These are phyloP conservation scores for Vitis rupestris DNA, from an alignment of 164 flowering plant species.

Conservation along the genomic window DNA sequence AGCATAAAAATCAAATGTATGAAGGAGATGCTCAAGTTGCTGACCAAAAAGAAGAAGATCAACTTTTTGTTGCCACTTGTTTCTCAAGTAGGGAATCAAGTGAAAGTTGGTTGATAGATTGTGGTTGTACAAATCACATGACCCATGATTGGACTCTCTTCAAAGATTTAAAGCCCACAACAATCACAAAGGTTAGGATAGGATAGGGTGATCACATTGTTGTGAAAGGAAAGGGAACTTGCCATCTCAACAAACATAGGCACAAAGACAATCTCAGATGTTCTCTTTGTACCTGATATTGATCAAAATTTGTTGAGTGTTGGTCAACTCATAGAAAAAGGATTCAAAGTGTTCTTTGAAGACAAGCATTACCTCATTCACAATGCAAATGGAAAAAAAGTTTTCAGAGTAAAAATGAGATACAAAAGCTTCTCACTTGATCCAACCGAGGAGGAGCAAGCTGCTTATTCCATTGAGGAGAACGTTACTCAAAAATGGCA, in stretches of 20 bases:
- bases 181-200: not conserved
- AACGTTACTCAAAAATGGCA: constrained; percentile 3
- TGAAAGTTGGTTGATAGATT: constrained; percentile 6
- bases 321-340: too few species aligned
- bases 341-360: too few species aligned
- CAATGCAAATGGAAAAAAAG: too few species aligned
- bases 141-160: constrained; percentile 5
- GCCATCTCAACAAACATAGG: not conserved
- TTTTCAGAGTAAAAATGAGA: not conserved
- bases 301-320: too few species aligned
- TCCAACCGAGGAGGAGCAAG: constrained; percentile 3
- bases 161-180: not conserved
- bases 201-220: not conserved
- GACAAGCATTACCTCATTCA: too few species aligned
- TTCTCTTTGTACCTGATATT: too few species aligned
- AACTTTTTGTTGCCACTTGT: constrained; percentile 1
- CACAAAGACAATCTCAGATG: too few species aligned
- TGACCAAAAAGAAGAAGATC: constrained; percentile 1
- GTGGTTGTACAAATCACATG: constrained; percentile 13
- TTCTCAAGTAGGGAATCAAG: not conserved
- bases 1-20: not conserved
- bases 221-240: constrained; percentile 4
- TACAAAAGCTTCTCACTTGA: constrained; percentile 16
- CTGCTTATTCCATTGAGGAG: not conserved
- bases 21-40: constrained; percentile 1